Conservation (phyloP, 2,329 filamentous ascomycete species). For the Scopulariopsis brevicaulis region DNA sequence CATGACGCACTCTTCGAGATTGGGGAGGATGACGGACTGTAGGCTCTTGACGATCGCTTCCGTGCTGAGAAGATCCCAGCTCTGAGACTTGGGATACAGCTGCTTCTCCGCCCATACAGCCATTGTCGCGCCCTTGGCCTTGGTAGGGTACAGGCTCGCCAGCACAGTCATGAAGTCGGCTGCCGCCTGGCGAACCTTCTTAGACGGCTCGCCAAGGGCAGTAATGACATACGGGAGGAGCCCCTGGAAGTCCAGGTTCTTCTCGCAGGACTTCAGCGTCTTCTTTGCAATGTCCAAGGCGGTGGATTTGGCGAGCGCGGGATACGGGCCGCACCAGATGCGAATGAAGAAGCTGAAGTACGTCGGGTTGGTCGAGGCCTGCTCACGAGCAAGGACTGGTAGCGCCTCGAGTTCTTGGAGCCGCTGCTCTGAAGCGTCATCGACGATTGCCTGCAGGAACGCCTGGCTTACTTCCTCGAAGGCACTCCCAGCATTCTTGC, state of each 20-base stretch:
- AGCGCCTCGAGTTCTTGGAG: slow-evolving; percentile 40
- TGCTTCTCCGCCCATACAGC: slow-evolving; percentile 47
- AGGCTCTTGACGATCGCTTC: slow-evolving; percentile 51
- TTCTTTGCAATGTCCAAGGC: slow-evolving; percentile 56
- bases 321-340: slow-evolving; percentile 62
- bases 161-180: slow-evolving; percentile 53
- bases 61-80: slow-evolving; percentile 44
- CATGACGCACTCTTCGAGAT: slow-evolving; percentile 75
- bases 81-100: slow-evolving; percentile 50
- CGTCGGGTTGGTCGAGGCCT: slow-evolving; percentile 48
- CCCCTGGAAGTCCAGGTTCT: slow-evolving; percentile 58
- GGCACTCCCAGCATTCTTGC: slow-evolving; percentile 34
- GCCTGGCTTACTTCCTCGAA: slow-evolving; percentile 48
- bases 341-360: slow-evolving; percentile 68
- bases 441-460: slow-evolving; percentile 32
- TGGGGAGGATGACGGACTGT: slow-evolving; percentile 56
- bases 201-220: slow-evolving; percentile 64
- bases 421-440: slow-evolving; percentile 32
- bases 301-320: slow-evolving; percentile 54
- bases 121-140: slow-evolving; percentile 20
- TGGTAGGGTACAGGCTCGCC: slow-evolving; percentile 30
- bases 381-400: slow-evolving; percentile 39
- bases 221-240: slow-evolving; percentile 72
- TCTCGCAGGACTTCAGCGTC: slow-evolving; percentile 38
- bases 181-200: slow-evolving; percentile 65